Percentiles rank a stretch among this genome's conserved stretches.
These are phyloP conservation scores for Paragyromitra xinjiangensis DNA, from an alignment of 495 filamentous ascomycete genomes.

Conservation along the genomic window DNA sequence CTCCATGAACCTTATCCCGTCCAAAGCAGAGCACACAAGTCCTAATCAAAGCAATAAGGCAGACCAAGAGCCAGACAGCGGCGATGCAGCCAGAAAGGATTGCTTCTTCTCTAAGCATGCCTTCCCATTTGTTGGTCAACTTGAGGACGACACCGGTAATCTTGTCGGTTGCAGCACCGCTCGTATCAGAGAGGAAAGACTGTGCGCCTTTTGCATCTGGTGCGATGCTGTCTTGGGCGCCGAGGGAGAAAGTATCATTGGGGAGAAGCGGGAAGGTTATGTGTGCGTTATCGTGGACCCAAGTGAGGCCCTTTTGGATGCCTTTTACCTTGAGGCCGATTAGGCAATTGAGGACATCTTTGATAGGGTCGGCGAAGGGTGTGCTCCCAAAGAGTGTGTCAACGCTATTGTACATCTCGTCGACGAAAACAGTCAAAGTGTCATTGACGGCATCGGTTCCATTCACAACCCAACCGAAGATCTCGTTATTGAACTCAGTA, in stretches of 20 bases:
- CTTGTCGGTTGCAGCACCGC: constrained; percentile 74
- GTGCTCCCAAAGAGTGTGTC: constrained; percentile 83
- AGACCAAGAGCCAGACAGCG: constrained; percentile 76
- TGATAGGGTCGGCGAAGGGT: constrained; percentile 64
- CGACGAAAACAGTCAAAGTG: constrained; percentile 83
- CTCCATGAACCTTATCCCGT: constrained; percentile 65
- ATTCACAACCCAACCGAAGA: constrained; percentile 89
- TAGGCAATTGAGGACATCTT: constrained; percentile 77
- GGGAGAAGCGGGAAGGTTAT: constrained; percentile 80
- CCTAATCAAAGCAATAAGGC: constrained; percentile 75
- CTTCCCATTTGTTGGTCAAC: constrained; percentile 70
- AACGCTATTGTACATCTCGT: constrained; percentile 74
- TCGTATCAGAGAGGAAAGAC: constrained; percentile 78
- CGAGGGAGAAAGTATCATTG: constrained; percentile 83
- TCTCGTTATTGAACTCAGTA: constrained; percentile 77
- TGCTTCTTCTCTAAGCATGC: constrained; percentile 74
- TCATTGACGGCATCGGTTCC: constrained; percentile 81
- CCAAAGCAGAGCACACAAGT: constrained; percentile 66
- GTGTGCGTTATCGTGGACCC: constrained; percentile 85
- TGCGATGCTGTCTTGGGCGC: constrained; percentile 71
- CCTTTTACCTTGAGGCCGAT: constrained; percentile 77
- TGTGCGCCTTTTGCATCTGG: constrained; percentile 66
- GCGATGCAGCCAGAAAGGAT: constrained; percentile 77
- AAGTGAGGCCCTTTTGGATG: constrained; percentile 85
- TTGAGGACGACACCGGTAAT: constrained; percentile 77